Conservation (phyloP, 345 rosid species). For the Punica granatum region DNA sequence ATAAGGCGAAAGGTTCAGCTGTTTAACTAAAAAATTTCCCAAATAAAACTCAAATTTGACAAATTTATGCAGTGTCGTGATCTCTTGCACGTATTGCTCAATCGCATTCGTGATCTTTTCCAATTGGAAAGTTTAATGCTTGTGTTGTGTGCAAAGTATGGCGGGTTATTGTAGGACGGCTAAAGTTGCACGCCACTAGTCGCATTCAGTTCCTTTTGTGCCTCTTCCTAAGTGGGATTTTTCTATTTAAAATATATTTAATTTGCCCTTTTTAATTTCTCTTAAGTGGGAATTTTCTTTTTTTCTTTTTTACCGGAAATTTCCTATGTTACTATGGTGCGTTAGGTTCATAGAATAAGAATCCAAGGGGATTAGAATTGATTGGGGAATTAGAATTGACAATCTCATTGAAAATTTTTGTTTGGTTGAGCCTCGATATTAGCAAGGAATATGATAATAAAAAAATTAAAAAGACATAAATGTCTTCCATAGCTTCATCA, state of each 20-base stretch:
- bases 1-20: too few relatives aligned
- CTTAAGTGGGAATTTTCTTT: neutral
- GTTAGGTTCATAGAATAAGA: too few relatives aligned
- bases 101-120: neutral
- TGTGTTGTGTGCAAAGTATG: slow-evolving; percentile 2
- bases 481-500: neutral
- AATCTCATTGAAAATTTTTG: too few relatives aligned
- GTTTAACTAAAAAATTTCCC: too few relatives aligned
- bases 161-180: neutral
- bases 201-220: neutral
- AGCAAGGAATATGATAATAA: too few relatives aligned
- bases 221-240: slow-evolving; percentile 4
- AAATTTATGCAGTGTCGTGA: too few relatives aligned
- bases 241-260: neutral
- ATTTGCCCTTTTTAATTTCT: neutral
- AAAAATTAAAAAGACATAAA: too few relatives aligned
- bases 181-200: neutral
- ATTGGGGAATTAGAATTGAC: too few relatives aligned
- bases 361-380: too few relatives aligned
- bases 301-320: too few relatives aligned
- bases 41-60: neutral
- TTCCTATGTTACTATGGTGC: too few relatives aligned
- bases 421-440: too few relatives aligned
- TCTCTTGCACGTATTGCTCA: neutral
- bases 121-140: neutral